Conservation (phyloP, 164 flowering plant genomes). For the Vitis vinifera region DNA sequence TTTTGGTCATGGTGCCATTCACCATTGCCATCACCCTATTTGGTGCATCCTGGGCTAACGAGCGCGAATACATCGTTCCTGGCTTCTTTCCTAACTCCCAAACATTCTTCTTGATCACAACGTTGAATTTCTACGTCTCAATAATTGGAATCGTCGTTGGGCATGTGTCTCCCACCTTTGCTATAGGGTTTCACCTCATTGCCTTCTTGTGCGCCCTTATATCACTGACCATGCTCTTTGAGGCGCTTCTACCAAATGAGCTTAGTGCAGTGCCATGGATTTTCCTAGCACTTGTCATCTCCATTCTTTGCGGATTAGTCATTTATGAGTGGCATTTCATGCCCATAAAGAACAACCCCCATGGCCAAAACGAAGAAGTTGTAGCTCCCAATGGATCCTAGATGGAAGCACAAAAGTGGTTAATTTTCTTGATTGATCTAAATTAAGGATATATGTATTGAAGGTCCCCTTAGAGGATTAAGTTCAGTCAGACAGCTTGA, state of each 20-base stretch:
- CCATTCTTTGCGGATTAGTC: too few species aligned
- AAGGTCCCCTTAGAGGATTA: too few species aligned
- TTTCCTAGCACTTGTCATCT: too few species aligned
- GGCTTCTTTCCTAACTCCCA: not conserved
- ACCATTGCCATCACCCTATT: not conserved
- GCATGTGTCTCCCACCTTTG: not conserved
- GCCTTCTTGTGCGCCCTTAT: not conserved
- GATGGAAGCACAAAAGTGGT: too few species aligned
- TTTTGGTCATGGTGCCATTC: too few species aligned
- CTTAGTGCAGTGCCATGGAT: not conserved
- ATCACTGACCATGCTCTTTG: slow-evolving; percentile 4
- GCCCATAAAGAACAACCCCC: too few species aligned
- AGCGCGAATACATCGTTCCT: not conserved
- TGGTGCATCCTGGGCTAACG: not conserved
- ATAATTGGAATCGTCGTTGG: not conserved
- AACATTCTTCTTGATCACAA: not conserved
- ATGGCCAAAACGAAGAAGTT: too few species aligned
- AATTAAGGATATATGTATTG: too few species aligned
- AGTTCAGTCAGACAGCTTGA: too few species aligned
- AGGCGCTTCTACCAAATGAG: not conserved
- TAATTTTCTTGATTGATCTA: too few species aligned
- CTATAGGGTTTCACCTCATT: not conserved
- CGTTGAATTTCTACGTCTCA: slow-evolving; percentile 1
- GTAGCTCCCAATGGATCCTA: too few species aligned
- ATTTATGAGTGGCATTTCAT: too few species aligned